Percentiles rank a stretch among this genome's conserved stretches.
These are phyloP conservation scores for Xylariaceae sp. DNA, from an alignment of 2,329 filamentous ascomycete genomes.

Conservation along the genomic window DNA sequence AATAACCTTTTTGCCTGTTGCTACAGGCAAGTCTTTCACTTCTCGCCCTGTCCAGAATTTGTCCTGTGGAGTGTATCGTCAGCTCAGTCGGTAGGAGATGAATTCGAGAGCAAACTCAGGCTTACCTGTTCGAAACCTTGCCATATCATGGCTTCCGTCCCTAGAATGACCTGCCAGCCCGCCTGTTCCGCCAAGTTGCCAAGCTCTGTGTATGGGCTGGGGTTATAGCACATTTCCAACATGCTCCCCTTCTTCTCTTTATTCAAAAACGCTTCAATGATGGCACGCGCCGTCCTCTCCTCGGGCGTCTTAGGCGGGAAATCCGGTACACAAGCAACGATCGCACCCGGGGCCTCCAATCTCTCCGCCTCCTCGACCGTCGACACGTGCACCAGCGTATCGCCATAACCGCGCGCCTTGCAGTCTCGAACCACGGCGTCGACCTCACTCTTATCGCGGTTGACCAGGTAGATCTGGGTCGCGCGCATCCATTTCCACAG, in stretches of 20 bases:
- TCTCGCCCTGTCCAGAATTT: conserved; percentile 61
- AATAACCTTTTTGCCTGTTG: conserved; percentile 52
- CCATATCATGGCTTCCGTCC: conserved; percentile 73
- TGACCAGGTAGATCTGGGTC: conserved; percentile 70
- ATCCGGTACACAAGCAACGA: conserved; percentile 73
- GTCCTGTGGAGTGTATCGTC: no score
- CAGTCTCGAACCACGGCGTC: conserved; percentile 64
- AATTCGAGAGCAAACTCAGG: background rate
- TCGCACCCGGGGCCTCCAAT: conserved; percentile 58
- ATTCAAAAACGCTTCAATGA: conserved; percentile 46
- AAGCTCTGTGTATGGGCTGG: conserved; percentile 63
- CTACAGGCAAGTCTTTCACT: conserved; percentile 54
- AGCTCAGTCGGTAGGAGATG: no score
- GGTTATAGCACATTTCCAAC: conserved; percentile 82
- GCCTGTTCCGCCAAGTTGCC: conserved; percentile 54
- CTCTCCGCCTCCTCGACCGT: conserved; percentile 55
- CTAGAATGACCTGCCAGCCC: conserved; percentile 71
- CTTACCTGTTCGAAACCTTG: conserved; percentile 65
- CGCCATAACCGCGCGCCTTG: conserved; percentile 52
- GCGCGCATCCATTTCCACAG: conserved; percentile 66
- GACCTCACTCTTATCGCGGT: conserved; percentile 66
- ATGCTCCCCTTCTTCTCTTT: conserved; percentile 61
- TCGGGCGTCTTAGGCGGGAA: conserved; percentile 62
- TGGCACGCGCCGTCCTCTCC: conserved; percentile 56
- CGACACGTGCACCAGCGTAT: conserved; percentile 56